Conservation (phyloP, 805 yeast species). For the Candida fluviatilis region DNA sequence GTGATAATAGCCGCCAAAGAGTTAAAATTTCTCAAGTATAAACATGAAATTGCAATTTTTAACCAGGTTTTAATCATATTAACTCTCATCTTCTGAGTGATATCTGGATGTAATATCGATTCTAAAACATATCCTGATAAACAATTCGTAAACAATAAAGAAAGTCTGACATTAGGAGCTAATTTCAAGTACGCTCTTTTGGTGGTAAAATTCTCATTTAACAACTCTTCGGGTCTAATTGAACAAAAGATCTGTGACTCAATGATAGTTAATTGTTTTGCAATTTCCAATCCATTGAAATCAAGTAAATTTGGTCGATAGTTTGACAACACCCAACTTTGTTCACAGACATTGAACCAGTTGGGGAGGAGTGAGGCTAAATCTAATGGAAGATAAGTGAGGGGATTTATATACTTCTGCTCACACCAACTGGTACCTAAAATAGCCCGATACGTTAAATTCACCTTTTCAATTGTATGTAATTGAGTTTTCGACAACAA, state of each 20-base stretch:
- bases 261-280: conserved; percentile 70
- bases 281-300: conserved; percentile 67
- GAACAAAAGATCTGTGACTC: conserved; percentile 65
- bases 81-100: conserved; percentile 46
- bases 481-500: conserved; percentile 38
- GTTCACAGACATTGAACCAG: conserved; percentile 51
- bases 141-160: conserved; percentile 66
- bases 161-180: conserved; percentile 60
- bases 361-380: conserved; percentile 35
- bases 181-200: conserved; percentile 53
- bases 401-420: conserved; percentile 22
- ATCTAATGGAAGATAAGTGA: conserved; percentile 26
- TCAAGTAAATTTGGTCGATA: conserved; percentile 51
- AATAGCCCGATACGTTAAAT: conserved; percentile 50
- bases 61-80: conserved; percentile 65
- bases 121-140: conserved; percentile 72
- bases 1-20: conserved; percentile 78
- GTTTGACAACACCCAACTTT: conserved; percentile 54
- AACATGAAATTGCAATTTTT: conserved; percentile 66
- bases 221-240: conserved; percentile 60
- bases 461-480: conserved; percentile 45
- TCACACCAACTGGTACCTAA: conserved; percentile 47
- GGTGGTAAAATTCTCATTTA: conserved; percentile 60
- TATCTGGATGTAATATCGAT: conserved; percentile 53
- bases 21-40: conserved; percentile 71